Evolutionary conservation across 805 yeast species (phyloP).

Genomic region (Diddensiella santjacobensis): DNA sequence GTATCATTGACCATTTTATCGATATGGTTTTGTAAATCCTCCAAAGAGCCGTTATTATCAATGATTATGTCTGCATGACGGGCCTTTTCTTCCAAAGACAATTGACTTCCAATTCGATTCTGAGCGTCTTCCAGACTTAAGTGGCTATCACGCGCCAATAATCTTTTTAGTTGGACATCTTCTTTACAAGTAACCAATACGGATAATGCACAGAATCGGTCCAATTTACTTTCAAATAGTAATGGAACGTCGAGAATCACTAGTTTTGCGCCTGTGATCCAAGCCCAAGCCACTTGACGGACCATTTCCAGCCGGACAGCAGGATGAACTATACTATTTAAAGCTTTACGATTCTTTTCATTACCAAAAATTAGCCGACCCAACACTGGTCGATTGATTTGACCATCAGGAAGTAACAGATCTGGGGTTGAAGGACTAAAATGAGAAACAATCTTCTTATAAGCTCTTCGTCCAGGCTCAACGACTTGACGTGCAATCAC

Average conservation of each 20-base stretch:
- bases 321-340: slow-evolving; percentile 84
- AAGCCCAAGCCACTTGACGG: slow-evolving; percentile 51
- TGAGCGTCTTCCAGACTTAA: slow-evolving; percentile 62
- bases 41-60: slow-evolving; percentile 52
- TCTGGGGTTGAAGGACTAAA: slow-evolving; percentile 56
- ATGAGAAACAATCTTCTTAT: slow-evolving; percentile 55
- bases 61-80: slow-evolving; percentile 61
- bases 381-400: slow-evolving; percentile 64
- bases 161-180: slow-evolving; percentile 58
- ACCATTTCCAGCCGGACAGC: slow-evolving; percentile 70
- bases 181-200: slow-evolving; percentile 63
- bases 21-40: slow-evolving; percentile 42
- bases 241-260: slow-evolving; percentile 88
- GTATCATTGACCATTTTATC: slow-evolving; percentile 38
- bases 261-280: slow-evolving; percentile 52
- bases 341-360: slow-evolving; percentile 48
- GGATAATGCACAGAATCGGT: slow-evolving; percentile 64
- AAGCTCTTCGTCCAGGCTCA: slow-evolving; percentile 72
- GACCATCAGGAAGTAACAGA: slow-evolving; percentile 40
- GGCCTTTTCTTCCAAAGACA: slow-evolving; percentile 58
- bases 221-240: slow-evolving; percentile 74
- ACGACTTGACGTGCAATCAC: slow-evolving; percentile 82
- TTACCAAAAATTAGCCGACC: slow-evolving; percentile 78
- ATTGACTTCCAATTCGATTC: slow-evolving; percentile 72
- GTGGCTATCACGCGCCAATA: slow-evolving; percentile 63